phyloP scores from a whole-genome alignment of 2,329 filamentous ascomycete species.

The Cladobotryum mycophilum region DNA sequence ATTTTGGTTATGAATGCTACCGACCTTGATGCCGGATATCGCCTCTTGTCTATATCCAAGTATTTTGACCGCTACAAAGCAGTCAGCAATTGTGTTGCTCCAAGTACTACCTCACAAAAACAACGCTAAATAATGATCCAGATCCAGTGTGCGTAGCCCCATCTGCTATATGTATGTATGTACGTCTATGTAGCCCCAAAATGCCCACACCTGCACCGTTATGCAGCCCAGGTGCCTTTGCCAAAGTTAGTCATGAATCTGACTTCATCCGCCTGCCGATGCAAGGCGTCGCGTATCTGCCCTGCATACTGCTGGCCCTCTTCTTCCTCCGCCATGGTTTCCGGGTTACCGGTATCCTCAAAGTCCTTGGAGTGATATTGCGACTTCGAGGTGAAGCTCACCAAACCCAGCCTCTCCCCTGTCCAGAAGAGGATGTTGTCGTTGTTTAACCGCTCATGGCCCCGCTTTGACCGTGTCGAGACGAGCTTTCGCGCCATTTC shows the following conservation, averaged over 20 bases:
- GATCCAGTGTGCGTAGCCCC: not conserved
- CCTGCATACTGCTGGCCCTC: constrained; percentile 58
- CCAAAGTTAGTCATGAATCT: constrained; percentile 64
- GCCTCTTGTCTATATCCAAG: no score
- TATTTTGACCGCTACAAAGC: no score
- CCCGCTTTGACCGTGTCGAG: constrained; percentile 44
- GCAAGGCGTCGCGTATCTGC: constrained; percentile 67
- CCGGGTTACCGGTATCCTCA: constrained; percentile 37
- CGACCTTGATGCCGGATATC: no score
- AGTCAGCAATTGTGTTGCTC: no score
- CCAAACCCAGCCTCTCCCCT: constrained; percentile 71
- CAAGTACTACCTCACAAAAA: not conserved
- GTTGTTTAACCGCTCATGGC: constrained; percentile 35
- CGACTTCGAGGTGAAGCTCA: constrained; percentile 53
- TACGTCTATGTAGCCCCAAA: no score
- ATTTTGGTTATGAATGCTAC: no score
- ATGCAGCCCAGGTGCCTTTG: not conserved
- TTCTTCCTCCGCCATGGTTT: constrained; percentile 40
- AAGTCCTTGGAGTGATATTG: constrained; percentile 47
- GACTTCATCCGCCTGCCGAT: constrained; percentile 72
- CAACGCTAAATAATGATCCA: no score
- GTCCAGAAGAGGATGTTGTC: constrained; percentile 83
- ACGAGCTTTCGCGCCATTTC: constrained; percentile 79
- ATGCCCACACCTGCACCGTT: not conserved
- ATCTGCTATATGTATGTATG: no score